Percentiles rank a stretch among this genome's conserved stretches.
phyloP scores from a whole-genome alignment of 495 filamentous ascomycete genomes.

The Aspergillus carlsbadensis region DNA sequence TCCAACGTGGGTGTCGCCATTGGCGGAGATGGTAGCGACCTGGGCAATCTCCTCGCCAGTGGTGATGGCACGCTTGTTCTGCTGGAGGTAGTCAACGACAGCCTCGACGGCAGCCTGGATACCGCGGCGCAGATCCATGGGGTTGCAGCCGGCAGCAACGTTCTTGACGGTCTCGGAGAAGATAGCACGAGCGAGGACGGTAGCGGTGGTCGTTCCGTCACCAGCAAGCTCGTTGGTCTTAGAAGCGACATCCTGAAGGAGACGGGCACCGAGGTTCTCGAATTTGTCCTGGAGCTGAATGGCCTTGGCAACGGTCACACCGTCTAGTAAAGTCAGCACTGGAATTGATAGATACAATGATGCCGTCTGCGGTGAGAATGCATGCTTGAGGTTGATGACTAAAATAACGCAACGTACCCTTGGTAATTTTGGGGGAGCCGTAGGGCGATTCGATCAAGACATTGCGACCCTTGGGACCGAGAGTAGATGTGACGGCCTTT shows the following conservation, averaged over 20 bases:
- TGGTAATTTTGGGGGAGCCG: slow-evolving; percentile 98
- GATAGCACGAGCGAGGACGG: slow-evolving; percentile 94
- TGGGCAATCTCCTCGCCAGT: slow-evolving; percentile 96
- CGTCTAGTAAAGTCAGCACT: slow-evolving; percentile 60
- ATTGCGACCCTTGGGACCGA: slow-evolving; percentile 97
- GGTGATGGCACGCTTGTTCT: slow-evolving; percentile 95
- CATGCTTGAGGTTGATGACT: not conserved
- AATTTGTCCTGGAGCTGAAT: slow-evolving; percentile 97
- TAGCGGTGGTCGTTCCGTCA: slow-evolving; percentile 97
- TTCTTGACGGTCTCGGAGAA: slow-evolving; percentile 99
- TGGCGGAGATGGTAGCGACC: slow-evolving; percentile 96
- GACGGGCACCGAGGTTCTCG: slow-evolving; percentile 95
- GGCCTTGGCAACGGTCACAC: slow-evolving; percentile 91
- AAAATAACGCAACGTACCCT: slow-evolving; percentile 62
- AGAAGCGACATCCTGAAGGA: slow-evolving; percentile 95
- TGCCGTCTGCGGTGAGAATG: slow-evolving; percentile 4
- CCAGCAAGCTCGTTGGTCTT: slow-evolving; percentile 99
- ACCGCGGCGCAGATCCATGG: slow-evolving; percentile 96
- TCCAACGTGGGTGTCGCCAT: slow-evolving; percentile 94
- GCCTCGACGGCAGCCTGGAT: slow-evolving; percentile 95
- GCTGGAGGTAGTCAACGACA: slow-evolving; percentile 88
- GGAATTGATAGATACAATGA: slow-evolving; percentile 5
- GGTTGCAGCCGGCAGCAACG: slow-evolving; percentile 98
- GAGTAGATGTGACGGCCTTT: slow-evolving; percentile 92
- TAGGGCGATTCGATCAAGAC: slow-evolving; percentile 97